phyloP scores from a whole-genome alignment of 2,329 filamentous ascomycete species.

The Cladophialophora psammophila region DNA sequence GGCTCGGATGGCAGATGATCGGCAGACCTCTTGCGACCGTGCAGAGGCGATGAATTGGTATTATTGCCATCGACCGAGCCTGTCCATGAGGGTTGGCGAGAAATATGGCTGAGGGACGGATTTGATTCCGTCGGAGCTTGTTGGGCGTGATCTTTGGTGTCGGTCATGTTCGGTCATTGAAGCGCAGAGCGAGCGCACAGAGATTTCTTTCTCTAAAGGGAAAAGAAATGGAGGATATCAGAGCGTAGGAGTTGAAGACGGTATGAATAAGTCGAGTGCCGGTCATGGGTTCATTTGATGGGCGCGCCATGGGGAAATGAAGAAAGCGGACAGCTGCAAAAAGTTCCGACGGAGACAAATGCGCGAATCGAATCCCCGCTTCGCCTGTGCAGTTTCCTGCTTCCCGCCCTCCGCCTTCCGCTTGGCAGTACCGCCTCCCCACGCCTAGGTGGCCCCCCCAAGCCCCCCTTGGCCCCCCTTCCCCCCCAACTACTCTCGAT shows the following conservation, averaged over 20 bases:
- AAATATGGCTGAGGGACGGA: conserved; percentile 22
- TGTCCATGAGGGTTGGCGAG: conserved; percentile 32
- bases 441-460: too few species aligned
- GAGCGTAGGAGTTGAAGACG: not conserved
- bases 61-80: conserved; percentile 24
- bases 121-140: conserved; percentile 23
- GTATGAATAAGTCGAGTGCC: not conserved
- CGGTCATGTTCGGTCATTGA: conserved; percentile 17
- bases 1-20: conserved; percentile 35
- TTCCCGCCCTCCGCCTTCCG: not conserved
- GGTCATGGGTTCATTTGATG: not conserved
- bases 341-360: conserved; percentile 3
- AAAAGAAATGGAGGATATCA: not conserved
- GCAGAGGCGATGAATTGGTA: conserved; percentile 17
- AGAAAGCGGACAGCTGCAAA: conserved; percentile 1
- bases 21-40: conserved; percentile 35
- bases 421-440: not conserved
- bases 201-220: not conserved
- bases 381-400: not conserved
- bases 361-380: not conserved
- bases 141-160: conserved; percentile 20
- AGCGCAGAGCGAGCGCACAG: not conserved
- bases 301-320: not conserved
- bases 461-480: not conserved
- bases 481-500: not conserved